Evolutionary conservation across 306 rosid species (phyloP).

Genomic region (Vicia faba): DNA sequence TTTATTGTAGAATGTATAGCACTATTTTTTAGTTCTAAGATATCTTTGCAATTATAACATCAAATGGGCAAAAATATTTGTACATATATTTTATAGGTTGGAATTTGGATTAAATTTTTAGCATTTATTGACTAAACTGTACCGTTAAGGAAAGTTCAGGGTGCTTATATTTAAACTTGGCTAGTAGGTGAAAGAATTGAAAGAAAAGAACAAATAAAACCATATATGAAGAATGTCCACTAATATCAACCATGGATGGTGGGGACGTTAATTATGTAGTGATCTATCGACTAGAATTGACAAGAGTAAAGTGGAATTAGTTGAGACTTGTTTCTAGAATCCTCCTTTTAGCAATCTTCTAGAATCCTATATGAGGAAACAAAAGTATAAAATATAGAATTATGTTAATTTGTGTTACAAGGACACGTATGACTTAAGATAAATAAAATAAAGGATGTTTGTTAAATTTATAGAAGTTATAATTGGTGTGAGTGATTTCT

Average conservation of each 20-base stretch:
- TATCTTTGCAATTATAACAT: neutral
- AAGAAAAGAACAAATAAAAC: conserved; percentile 1
- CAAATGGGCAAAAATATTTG: neutral
- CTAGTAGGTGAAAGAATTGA: conserved; percentile 29
- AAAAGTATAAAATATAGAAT: no score
- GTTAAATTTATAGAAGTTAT: no score
- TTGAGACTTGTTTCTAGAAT: conserved; percentile 53
- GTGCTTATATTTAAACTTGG: neutral
- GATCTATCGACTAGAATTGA: conserved; percentile 43
- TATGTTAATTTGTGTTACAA: no score
- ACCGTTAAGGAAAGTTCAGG: conserved; percentile 19
- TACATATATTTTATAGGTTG: neutral
- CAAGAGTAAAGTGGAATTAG: conserved; percentile 53
- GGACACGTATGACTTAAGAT: no score
- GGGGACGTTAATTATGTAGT: conserved; percentile 47
- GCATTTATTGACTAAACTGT: conserved; percentile 13
- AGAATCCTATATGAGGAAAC: conserved; percentile 44
- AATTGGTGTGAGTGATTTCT: no score
- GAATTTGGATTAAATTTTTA: no score
- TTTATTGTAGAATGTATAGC: neutral
- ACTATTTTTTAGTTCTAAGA: neutral
- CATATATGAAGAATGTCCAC: conserved; percentile 14
- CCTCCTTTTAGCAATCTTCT: conserved; percentile 29
- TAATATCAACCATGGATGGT: conserved; percentile 44
- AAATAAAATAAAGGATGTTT: no score